Evolutionary conservation across 139 green algal genomes (phyloP).

Genomic region (Axilococcus clingmanii): DNA sequence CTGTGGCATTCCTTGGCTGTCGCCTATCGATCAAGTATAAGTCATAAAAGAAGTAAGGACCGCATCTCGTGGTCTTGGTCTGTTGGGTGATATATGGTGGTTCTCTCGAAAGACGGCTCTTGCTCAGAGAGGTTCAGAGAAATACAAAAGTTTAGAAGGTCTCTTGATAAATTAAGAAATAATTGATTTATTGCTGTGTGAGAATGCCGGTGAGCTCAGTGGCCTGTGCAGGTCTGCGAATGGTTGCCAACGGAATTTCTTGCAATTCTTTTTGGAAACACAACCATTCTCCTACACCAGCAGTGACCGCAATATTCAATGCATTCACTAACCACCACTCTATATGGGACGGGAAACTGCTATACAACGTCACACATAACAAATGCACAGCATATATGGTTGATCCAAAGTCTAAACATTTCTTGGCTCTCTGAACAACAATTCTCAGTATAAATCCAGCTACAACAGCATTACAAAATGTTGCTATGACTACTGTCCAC

Average conservation of each 20-base stretch:
- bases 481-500: constrained; percentile 38
- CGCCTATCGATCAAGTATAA: constrained; percentile 37
- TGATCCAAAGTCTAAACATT: constrained; percentile 88
- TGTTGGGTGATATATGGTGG: constrained; percentile 49
- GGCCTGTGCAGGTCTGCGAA: not conserved
- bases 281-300: constrained; percentile 81
- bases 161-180: constrained; percentile 33
- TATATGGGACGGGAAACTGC: constrained; percentile 47
- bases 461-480: constrained; percentile 41
- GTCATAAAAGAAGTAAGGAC: constrained; percentile 47
- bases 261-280: constrained; percentile 79
- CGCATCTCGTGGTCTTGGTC: constrained; percentile 37
- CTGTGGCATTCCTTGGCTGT: constrained; percentile 40
- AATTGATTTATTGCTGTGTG: constrained; percentile 3
- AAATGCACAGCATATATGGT: constrained; percentile 80
- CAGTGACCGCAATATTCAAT: constrained; percentile 59
- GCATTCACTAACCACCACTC: constrained; percentile 49
- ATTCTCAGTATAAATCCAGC: constrained; percentile 23
- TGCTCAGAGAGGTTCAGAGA: constrained; percentile 39
- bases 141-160: constrained; percentile 32
- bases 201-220: too few relatives aligned
- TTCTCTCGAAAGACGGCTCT: constrained; percentile 47
- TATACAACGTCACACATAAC: constrained; percentile 33
- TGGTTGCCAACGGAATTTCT: constrained; percentile 70
- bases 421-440: constrained; percentile 78